phyloP scores from a whole-genome alignment of 1,139 yeast genomes.

The Taphrina wiesneri region DNA sequence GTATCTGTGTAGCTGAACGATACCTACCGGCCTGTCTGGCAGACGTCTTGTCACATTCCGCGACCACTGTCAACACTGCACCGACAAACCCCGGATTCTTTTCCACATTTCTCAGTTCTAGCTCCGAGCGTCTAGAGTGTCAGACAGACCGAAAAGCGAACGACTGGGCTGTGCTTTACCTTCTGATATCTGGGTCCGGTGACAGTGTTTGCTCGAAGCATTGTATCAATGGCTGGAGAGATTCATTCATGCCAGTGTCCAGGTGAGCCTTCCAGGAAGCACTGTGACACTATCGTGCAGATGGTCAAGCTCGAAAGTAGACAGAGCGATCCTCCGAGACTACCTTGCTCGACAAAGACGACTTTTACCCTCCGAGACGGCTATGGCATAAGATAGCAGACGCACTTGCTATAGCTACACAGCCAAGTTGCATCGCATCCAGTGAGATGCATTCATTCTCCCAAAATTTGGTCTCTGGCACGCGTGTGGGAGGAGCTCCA shows the following conservation, averaged over 20 bases:
- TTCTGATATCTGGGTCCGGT: conserved; percentile 63
- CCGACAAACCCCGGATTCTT: conserved; percentile 68
- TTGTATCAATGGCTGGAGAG: conserved; percentile 41
- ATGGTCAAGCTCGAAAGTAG: not conserved
- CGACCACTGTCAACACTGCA: conserved; percentile 76
- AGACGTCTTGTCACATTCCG: conserved; percentile 42
- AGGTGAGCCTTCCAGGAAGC: not conserved
- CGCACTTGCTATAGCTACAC: not conserved
- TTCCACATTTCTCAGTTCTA: conserved; percentile 29
- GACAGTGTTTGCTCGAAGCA: conserved; percentile 82
- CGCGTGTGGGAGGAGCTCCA: not conserved
- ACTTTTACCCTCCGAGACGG: no score
- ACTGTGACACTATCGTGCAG: not conserved
- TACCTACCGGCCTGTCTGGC: conserved; percentile 41
- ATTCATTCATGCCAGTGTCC: conserved; percentile 7
- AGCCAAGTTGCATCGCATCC: no score
- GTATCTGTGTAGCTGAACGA: not conserved
- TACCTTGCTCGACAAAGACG: no score
- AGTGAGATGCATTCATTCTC: not conserved
- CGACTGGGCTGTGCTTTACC: conserved; percentile 69
- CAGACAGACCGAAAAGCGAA: conserved; percentile 45
- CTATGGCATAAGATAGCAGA: no score
- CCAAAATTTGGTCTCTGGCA: not conserved
- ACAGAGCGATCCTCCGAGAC: not conserved
- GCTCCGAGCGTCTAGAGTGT: conserved; percentile 16